Conservation (phyloP, 441 rosid genomes). For the Syzygium syzygioides region DNA sequence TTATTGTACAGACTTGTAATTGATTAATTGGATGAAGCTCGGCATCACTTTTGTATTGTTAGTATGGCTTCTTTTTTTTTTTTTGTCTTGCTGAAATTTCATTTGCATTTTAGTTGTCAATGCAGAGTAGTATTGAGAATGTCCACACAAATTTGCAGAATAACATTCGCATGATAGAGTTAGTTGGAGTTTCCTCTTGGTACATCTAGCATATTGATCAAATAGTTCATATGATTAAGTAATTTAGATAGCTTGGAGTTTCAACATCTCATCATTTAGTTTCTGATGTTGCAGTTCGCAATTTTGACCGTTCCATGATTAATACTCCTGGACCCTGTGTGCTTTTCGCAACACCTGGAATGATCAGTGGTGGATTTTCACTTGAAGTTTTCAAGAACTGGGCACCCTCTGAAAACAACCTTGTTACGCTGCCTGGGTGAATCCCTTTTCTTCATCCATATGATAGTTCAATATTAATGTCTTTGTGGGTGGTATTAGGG, state of each 20-base stretch:
- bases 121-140: background rate
- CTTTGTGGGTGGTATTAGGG: background rate
- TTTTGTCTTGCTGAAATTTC: background rate
- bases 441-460: constrained; percentile 2
- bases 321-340: constrained; percentile 94
- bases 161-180: background rate
- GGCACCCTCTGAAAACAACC: constrained; percentile 87
- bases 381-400: constrained; percentile 92
- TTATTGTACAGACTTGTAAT: background rate
- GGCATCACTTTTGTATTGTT: background rate
- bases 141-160: background rate
- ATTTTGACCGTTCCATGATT: constrained; percentile 72
- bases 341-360: constrained; percentile 98
- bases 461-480: background rate
- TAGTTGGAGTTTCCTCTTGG: background rate
- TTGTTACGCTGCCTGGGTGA: constrained; percentile 90
- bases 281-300: constrained; percentile 48
- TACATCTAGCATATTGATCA: background rate
- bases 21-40: background rate
- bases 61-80: background rate
- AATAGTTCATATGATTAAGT: background rate
- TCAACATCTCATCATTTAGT: background rate
- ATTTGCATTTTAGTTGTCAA: background rate
- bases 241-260: background rate
- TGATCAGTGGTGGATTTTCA: constrained; percentile 94